phyloP scores from a whole-genome alignment of 371 early-diverging fungal genomes.

The Rhizopus sp. region DNA sequence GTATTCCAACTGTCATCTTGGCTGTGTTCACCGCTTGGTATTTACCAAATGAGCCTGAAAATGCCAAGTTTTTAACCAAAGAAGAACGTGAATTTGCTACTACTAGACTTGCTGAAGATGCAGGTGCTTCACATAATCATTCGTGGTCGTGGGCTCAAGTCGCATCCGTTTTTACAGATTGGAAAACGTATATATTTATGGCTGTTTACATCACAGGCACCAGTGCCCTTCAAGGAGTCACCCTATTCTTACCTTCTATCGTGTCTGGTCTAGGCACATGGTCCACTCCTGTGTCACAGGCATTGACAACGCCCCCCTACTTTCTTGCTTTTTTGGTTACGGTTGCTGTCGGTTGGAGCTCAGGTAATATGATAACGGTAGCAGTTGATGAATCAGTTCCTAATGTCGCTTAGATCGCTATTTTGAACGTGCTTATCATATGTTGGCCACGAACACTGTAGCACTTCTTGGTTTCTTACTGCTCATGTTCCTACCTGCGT shows the following conservation, averaged over 20 bases:
- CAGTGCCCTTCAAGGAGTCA: slow-evolving; percentile 43
- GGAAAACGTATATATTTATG: slow-evolving; percentile 42
- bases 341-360: slow-evolving; percentile 33
- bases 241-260: slow-evolving; percentile 43
- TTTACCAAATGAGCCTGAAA: slow-evolving; percentile 63
- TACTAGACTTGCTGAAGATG: slow-evolving; percentile 45
- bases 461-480: slow-evolving; percentile 31
- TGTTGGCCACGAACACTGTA: slow-evolving; percentile 28
- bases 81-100: slow-evolving; percentile 55
- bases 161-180: slow-evolving; percentile 41
- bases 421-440: slow-evolving; percentile 32
- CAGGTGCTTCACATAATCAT: slow-evolving; percentile 42
- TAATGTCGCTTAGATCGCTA: slow-evolving; percentile 16
- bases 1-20: slow-evolving; percentile 44
- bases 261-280: slow-evolving; percentile 37
- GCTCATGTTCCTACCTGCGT: slow-evolving; percentile 27
- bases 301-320: slow-evolving; percentile 44
- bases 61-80: slow-evolving; percentile 52
- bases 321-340: slow-evolving; percentile 27
- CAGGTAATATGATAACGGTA: slow-evolving; percentile 21
- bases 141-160: slow-evolving; percentile 48
- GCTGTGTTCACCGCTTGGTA: slow-evolving; percentile 39
- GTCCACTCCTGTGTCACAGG: slow-evolving; percentile 37
- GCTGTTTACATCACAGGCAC: slow-evolving; percentile 43
- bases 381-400: background rate